Conservation (phyloP, 176 grass and related monocot species). For the Oryza glumipatula region DNA sequence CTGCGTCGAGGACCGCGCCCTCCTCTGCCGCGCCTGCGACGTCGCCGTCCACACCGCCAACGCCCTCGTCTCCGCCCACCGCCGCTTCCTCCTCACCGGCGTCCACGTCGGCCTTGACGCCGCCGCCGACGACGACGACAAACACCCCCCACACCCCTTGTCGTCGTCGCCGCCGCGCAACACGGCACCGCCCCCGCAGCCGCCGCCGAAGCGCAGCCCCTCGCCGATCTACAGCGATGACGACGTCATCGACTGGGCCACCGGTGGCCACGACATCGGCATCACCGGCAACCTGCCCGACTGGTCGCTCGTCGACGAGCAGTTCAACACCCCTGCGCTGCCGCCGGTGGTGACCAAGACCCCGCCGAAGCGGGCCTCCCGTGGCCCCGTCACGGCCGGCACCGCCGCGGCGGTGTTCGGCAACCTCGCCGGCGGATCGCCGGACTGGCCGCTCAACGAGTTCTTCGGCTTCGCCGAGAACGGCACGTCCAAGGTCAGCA, state of each 20-base stretch:
- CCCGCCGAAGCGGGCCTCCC: slow-evolving; percentile 28
- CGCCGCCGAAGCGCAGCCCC: slow-evolving; percentile 33
- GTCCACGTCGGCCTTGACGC: slow-evolving; percentile 78
- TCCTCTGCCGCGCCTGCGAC: slow-evolving; percentile 87
- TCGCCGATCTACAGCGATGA: slow-evolving; percentile 49
- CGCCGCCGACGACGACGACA: neutral
- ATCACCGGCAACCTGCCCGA: slow-evolving; percentile 43
- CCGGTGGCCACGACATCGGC: slow-evolving; percentile 33
- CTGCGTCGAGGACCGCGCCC: slow-evolving; percentile 89
- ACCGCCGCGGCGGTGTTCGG: slow-evolving; percentile 25
- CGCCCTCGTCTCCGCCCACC: slow-evolving; percentile 78
- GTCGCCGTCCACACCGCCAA: slow-evolving; percentile 82
- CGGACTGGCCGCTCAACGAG: slow-evolving; percentile 77
- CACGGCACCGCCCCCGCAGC: neutral
- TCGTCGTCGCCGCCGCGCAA: neutral
- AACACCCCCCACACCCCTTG: neutral
- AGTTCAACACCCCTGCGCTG: slow-evolving; percentile 40
- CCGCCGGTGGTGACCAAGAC: slow-evolving; percentile 4
- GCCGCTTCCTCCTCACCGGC: slow-evolving; percentile 89
- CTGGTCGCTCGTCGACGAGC: slow-evolving; percentile 57
- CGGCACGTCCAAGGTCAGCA: slow-evolving; percentile 72
- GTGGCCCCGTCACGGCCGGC: neutral
- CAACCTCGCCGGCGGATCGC: slow-evolving; percentile 27
- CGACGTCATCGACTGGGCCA: slow-evolving; percentile 47
- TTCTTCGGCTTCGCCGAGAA: slow-evolving; percentile 76